These are phyloP conservation scores for Cercospora zeae-maydis DNA, from an alignment of 2,329 filamentous ascomycete species.

Conservation along the genomic window DNA sequence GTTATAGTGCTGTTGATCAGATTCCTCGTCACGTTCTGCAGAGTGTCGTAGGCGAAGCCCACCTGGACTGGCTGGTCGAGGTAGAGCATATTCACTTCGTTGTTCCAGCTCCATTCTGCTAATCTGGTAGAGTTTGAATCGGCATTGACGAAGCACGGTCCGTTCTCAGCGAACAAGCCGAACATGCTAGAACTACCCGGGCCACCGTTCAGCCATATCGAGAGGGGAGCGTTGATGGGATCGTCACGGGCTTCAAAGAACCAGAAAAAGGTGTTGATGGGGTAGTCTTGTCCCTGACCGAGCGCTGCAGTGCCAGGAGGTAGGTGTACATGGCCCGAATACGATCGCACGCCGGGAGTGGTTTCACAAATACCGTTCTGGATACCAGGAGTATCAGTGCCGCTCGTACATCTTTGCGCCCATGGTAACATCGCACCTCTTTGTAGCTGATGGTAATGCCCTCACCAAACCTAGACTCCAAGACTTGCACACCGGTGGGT, in stretches of 20 bases:
- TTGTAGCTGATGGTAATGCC: conserved; percentile 32
- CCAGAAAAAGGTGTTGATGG: conserved; percentile 17
- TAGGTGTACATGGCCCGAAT: conserved; percentile 58
- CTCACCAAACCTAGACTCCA: conserved; percentile 41
- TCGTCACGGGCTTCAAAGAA: conserved; percentile 58
- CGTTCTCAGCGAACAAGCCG: conserved; percentile 50
- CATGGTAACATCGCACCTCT: conserved; percentile 32
- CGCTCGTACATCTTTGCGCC: not conserved
- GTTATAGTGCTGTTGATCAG: conserved; percentile 22
- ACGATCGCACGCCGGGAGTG: conserved; percentile 54
- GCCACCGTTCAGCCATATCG: conserved; percentile 59
- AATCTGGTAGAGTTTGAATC: conserved; percentile 50
- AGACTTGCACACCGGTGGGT: conserved; percentile 41
- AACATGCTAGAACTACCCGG: conserved; percentile 54
- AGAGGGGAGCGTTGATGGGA: conserved; percentile 52
- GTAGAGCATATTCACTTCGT: conserved; percentile 56
- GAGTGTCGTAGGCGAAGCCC: conserved; percentile 51
- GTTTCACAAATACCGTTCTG: conserved; percentile 52
- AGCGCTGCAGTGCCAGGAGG: conserved; percentile 3
- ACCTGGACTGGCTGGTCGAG: conserved; percentile 61
- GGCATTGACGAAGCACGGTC: conserved; percentile 53
- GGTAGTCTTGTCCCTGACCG: not conserved
- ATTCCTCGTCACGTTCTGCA: conserved; percentile 40
- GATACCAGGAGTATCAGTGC: conserved; percentile 24
- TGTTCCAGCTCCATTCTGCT: conserved; percentile 62